phyloP scores from a whole-genome alignment of 768 basidiomycete species.

The Chalciporus pseudorubinellus region DNA sequence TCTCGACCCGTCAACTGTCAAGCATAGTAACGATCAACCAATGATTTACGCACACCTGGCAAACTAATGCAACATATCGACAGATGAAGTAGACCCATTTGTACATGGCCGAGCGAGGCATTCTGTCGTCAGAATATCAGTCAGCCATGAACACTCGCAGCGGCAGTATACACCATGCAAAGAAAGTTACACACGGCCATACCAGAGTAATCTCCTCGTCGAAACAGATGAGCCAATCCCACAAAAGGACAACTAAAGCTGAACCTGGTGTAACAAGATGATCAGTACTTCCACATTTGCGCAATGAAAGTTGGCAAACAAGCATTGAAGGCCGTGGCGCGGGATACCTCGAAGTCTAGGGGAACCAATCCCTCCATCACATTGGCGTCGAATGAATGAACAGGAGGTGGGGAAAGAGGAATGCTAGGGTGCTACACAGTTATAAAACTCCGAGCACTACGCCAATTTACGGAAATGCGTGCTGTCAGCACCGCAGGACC shows the following conservation, averaged over 20 bases:
- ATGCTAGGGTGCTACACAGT: background rate
- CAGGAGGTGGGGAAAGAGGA: background rate
- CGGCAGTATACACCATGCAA: background rate
- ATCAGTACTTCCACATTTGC: background rate
- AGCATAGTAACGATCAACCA: background rate
- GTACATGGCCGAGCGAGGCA: background rate
- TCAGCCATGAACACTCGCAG: background rate
- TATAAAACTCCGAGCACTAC: background rate
- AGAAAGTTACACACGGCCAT: slow-evolving; percentile 4
- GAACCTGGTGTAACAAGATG: background rate
- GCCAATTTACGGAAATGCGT: background rate
- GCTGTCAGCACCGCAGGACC: background rate
- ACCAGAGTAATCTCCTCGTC: slow-evolving; percentile 8
- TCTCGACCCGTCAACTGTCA: background rate
- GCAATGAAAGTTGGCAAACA: background rate
- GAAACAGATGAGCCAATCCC: slow-evolving; percentile 12
- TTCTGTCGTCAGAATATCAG: background rate
- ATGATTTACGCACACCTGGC: slow-evolving; percentile 4
- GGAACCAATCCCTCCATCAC: slow-evolving; percentile 5
- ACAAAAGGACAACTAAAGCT: slow-evolving; percentile 3
- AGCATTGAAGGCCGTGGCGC: slow-evolving; percentile 8
- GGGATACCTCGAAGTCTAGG: slow-evolving; percentile 11
- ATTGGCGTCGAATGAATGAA: background rate
- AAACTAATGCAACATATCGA: slow-evolving; percentile 7
- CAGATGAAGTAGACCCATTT: slow-evolving; percentile 12